These are phyloP conservation scores for Theobroma grandiflorum DNA, from an alignment of 441 rosid genomes.

Conservation along the genomic window DNA sequence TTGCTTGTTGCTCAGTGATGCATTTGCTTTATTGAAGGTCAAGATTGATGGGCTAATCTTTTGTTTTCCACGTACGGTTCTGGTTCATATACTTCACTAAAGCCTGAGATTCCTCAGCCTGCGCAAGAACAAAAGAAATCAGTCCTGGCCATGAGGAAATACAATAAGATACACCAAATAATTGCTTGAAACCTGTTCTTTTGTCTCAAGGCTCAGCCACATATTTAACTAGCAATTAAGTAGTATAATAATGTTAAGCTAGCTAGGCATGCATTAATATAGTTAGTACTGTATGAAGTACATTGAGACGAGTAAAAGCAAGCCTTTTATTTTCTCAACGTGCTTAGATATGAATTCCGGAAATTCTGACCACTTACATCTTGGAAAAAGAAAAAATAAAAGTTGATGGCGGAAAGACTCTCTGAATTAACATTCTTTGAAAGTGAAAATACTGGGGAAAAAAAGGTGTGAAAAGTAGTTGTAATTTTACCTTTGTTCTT, in stretches of 20 bases:
- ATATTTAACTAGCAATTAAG: slow-evolving; percentile 1
- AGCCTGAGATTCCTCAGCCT: slow-evolving; percentile 54
- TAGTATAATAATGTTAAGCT: not conserved
- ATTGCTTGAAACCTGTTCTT: not conserved
- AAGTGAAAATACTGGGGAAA: not conserved
- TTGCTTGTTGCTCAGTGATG: not conserved
- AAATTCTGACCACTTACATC: not conserved
- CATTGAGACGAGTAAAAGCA: not conserved
- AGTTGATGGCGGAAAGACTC: not conserved
- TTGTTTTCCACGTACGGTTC: not conserved
- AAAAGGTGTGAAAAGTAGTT: not conserved
- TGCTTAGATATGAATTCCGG: not conserved
- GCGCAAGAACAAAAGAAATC: slow-evolving; percentile 21
- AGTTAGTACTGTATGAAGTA: not conserved
- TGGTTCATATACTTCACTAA: slow-evolving; percentile 26
- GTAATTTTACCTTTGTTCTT: slow-evolving; percentile 44
- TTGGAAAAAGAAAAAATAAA: not conserved
- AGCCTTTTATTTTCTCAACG: not conserved
- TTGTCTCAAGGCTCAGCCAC: not conserved
- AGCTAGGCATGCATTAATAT: not conserved
- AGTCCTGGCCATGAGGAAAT: not conserved
- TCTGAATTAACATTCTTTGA: not conserved
- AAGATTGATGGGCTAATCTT: not conserved
- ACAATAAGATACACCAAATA: not conserved
- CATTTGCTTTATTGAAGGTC: slow-evolving; percentile 8